phyloP scores from a whole-genome alignment of 2,329 filamentous ascomycete genomes.

The Pezicula rhizophila region DNA sequence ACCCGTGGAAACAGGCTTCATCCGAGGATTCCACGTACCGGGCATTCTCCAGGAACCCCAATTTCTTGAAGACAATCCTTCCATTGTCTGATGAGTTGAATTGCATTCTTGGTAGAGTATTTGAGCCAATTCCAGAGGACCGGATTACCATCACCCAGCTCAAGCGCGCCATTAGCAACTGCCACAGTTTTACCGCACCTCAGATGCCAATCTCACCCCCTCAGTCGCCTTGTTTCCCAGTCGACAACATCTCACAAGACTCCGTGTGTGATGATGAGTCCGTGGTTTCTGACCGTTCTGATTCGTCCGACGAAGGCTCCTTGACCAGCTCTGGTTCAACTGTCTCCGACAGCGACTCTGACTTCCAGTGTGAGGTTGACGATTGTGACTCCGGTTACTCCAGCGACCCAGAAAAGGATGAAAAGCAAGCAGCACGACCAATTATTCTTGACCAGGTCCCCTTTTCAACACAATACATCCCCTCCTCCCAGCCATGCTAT shows the following conservation, averaged over 20 bases:
- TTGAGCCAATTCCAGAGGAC: constrained; percentile 76
- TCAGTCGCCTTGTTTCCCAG: constrained; percentile 5
- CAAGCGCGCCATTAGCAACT: constrained; percentile 68
- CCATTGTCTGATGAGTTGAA: constrained; percentile 87
- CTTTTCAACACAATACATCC: too few relatives aligned
- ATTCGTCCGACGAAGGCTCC: constrained; percentile 11
- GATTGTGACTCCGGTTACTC: neutral
- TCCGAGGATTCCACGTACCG: constrained; percentile 91
- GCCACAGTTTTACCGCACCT: constrained; percentile 31
- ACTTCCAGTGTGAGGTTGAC: constrained; percentile 13
- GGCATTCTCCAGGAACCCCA: constrained; percentile 76
- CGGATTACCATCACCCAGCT: constrained; percentile 79
- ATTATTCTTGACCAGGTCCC: too few relatives aligned
- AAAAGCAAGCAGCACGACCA: too few relatives aligned
- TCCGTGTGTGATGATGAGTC: constrained; percentile 49
- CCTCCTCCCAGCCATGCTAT: too few relatives aligned
- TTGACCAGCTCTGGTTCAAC: constrained; percentile 20
- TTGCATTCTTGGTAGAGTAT: constrained; percentile 78
- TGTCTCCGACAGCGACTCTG: constrained; percentile 14
- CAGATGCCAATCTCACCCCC: constrained; percentile 11
- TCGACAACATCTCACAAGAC: constrained; percentile 28
- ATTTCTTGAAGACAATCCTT: constrained; percentile 88
- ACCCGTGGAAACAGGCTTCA: constrained; percentile 97
- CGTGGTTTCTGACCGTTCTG: constrained; percentile 35
- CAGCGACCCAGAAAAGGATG: too few relatives aligned